These are phyloP conservation scores for Taiozyma sp. DNA, from an alignment of 1,139 yeast species.

Conservation along the genomic window DNA sequence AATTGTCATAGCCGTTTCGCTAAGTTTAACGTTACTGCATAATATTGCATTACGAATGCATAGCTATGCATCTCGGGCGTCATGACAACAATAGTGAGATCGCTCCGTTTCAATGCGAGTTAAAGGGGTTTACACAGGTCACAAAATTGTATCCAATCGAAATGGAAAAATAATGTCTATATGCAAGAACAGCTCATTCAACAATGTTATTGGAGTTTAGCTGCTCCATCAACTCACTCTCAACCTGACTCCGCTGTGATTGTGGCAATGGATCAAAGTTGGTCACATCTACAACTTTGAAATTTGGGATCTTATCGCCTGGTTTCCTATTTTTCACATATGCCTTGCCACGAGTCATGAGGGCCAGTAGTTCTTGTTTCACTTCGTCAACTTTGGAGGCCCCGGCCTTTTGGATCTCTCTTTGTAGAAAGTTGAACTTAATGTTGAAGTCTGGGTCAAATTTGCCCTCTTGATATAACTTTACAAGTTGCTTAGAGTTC, in stretches of 20 bases:
- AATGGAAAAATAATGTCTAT: too few species aligned
- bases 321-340: neutral
- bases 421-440: neutral
- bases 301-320: neutral
- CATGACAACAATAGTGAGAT: neutral
- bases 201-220: neutral
- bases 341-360: neutral
- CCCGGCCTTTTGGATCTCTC: neutral
- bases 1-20: neutral
- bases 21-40: neutral
- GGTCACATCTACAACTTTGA: neutral
- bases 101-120: too few species aligned
- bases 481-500: neutral
- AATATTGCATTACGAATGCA: neutral
- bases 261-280: neutral
- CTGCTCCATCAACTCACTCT: neutral
- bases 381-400: neutral
- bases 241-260: neutral
- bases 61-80: neutral
- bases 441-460: conserved; percentile 1
- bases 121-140: too few species aligned
- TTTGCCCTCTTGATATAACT: neutral
- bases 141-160: too few species aligned
- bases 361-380: neutral
- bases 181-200: neutral